These are phyloP conservation scores for Tolypocladium cylindrosporum DNA, from an alignment of 2,329 filamentous ascomycete genomes.

Conservation along the genomic window DNA sequence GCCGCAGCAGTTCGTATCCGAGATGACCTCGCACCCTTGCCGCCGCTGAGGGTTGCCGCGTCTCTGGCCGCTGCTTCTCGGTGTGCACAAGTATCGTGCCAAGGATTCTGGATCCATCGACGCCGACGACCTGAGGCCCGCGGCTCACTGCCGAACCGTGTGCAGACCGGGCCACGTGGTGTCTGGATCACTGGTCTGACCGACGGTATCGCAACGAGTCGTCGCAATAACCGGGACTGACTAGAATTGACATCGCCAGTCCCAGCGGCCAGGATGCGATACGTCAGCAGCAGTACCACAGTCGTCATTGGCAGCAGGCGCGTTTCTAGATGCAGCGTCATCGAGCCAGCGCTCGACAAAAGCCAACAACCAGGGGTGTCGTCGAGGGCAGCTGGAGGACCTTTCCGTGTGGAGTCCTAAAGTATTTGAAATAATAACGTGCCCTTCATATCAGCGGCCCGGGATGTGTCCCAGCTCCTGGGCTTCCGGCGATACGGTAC, in stretches of 20 bases:
- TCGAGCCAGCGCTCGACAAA: background rate
- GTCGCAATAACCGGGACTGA: background rate
- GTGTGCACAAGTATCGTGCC: background rate
- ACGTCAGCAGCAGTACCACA: background rate
- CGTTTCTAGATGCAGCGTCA: background rate
- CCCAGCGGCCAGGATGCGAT: background rate
- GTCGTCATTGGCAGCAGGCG: constrained; percentile 1
- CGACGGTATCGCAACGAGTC: background rate
- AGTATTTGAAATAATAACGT: background rate
- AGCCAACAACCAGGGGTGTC: background rate
- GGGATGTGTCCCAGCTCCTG: too few relatives aligned
- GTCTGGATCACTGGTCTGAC: background rate
- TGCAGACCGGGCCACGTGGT: background rate
- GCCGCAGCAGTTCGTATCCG: background rate
- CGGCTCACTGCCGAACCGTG: background rate
- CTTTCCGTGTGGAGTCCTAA: background rate
- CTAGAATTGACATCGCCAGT: background rate
- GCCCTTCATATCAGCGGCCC: too few relatives aligned
- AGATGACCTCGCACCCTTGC: background rate
- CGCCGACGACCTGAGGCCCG: background rate
- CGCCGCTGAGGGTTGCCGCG: background rate
- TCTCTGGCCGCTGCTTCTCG: background rate
- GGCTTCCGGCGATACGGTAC: too few relatives aligned
- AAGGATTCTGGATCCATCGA: background rate
- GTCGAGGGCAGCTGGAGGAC: background rate